A percentile compares a stretch with the other conserved stretches of the same genome.
phyloP scores from a whole-genome alignment of 768 basidiomycete species.

The Austroboletus eburneus region DNA sequence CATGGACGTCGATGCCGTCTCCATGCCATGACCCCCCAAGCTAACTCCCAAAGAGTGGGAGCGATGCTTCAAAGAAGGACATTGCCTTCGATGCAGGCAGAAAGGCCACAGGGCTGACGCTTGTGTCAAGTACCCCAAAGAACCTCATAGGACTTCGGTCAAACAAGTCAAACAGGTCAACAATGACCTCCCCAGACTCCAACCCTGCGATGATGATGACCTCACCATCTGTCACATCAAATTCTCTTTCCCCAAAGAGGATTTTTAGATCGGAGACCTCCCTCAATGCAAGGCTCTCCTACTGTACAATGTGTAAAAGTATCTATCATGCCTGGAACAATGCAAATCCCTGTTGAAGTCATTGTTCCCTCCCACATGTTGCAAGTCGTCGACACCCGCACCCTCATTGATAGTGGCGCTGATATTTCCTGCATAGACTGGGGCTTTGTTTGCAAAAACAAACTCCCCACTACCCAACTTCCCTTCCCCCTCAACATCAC shows the following conservation, averaged over 20 bases:
- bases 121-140: background rate
- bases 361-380: background rate
- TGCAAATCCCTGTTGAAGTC: background rate
- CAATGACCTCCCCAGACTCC: no score
- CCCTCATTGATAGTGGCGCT: background rate
- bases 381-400: background rate
- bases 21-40: no score
- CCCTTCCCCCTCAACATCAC: background rate
- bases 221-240: no score
- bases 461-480: background rate
- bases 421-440: background rate
- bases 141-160: background rate
- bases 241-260: background rate
- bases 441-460: background rate
- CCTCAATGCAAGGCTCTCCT: background rate
- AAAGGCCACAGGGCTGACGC: background rate
- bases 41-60: no score
- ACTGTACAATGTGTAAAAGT: background rate
- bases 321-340: no score
- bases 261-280: background rate
- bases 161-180: background rate
- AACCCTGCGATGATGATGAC: no score
- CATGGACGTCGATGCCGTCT: no score
- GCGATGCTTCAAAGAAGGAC: no score
- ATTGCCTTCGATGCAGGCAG: no score